A percentile compares a stretch with the other conserved stretches of the same genome.
These are phyloP conservation scores for Rhizophagus prolifer DNA, from an alignment of 192 early-diverging fungal species.

Conservation along the genomic window DNA sequence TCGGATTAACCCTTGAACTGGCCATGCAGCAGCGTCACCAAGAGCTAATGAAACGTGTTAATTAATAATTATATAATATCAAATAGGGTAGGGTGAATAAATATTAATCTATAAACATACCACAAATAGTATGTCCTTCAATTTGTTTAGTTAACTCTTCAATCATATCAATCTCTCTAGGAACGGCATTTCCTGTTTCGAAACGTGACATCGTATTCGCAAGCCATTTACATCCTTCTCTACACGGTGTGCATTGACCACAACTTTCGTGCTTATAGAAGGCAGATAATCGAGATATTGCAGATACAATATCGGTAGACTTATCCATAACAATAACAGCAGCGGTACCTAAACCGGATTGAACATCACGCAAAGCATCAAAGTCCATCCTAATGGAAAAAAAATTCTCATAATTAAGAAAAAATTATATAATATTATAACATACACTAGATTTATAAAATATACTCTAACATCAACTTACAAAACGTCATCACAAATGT, in stretches of 20 bases:
- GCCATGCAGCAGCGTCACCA: conserved; percentile 99
- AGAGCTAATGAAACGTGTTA: conserved; percentile 54
- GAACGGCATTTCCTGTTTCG: conserved; percentile 78
- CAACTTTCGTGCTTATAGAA: conserved; percentile 99
- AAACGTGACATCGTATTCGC: conserved; percentile 96
- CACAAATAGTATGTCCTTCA: conserved; percentile 99
- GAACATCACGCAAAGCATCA: conserved; percentile 91
- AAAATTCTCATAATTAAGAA: neutral
- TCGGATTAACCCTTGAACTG: conserved; percentile 90
- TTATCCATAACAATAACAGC: conserved; percentile 99
- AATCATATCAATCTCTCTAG: conserved; percentile 94
- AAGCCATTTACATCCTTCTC: conserved; percentile 95
- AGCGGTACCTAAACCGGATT: conserved; percentile 93
- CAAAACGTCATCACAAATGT: conserved; percentile 85
- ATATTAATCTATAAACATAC: neutral
- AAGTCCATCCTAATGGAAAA: conserved; percentile 85
- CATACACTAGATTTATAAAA: neutral
- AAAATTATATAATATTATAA: neutral
- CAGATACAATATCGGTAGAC: conserved; percentile 89
- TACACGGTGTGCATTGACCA: conserved; percentile 98
- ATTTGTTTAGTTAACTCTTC: conserved; percentile 94
- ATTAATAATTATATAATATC: neutral
- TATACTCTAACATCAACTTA: conserved; percentile 31
- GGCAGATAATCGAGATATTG: conserved; percentile 86
- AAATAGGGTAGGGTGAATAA: neutral